Percentiles rank a stretch among this genome's conserved stretches.
Conservation (phyloP, 1,284 basidiomycete genomes). For the Pholiota adiposa region DNA sequence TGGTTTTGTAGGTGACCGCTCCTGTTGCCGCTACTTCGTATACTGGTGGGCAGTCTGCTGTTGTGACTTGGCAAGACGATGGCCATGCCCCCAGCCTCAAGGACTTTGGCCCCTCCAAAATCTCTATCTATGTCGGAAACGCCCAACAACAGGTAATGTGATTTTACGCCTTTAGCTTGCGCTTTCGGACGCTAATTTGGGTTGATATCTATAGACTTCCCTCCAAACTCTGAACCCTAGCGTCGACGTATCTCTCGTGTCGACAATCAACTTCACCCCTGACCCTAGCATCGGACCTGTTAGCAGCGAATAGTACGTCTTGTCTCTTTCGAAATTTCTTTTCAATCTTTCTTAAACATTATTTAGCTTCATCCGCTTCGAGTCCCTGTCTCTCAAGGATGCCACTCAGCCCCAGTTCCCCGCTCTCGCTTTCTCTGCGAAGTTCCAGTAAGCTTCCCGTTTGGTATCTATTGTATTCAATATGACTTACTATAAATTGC, state of each 20-base stretch:
- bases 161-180: background rate
- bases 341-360: slow-evolving; percentile 1
- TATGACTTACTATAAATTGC: slow-evolving; percentile 3
- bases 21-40: slow-evolving; percentile 59
- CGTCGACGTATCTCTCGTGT: slow-evolving; percentile 64
- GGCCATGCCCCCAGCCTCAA: slow-evolving; percentile 55
- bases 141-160: slow-evolving; percentile 56
- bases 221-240: slow-evolving; percentile 63
- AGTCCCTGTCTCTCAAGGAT: slow-evolving; percentile 60
- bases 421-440: slow-evolving; percentile 80
- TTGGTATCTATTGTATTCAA: background rate
- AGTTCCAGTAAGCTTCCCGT: slow-evolving; percentile 59
- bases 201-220: slow-evolving; percentile 48
- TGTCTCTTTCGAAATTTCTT: background rate
- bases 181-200: background rate
- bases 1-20: slow-evolving; percentile 52
- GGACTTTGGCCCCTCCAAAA: slow-evolving; percentile 60
- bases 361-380: slow-evolving; percentile 74
- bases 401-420: slow-evolving; percentile 53
- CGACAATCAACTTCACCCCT: slow-evolving; percentile 60
- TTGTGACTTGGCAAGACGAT: slow-evolving; percentile 74
- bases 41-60: slow-evolving; percentile 61
- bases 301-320: slow-evolving; percentile 59
- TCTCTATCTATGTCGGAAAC: slow-evolving; percentile 77
- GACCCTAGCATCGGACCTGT: slow-evolving; percentile 66